phyloP scores from a whole-genome alignment of 1,139 yeast genomes.

The Taphrina populina region DNA sequence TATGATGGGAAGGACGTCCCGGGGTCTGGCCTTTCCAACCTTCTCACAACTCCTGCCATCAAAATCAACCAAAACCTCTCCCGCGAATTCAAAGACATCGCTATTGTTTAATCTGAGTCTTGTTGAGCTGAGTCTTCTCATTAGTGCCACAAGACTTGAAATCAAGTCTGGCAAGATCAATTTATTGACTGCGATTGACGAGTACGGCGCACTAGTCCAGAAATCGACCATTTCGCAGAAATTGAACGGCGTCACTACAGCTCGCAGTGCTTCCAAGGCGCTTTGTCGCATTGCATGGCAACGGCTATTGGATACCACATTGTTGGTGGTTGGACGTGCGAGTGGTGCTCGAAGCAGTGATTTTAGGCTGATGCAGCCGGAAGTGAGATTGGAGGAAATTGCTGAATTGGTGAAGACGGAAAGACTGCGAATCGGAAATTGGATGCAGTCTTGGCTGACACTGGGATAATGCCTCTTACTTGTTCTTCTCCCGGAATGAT shows the following conservation, averaged over 20 bases:
- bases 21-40: constrained; percentile 4
- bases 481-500: constrained; percentile 5
- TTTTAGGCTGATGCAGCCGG: constrained; percentile 1
- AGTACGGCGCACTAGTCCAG: constrained; percentile 52
- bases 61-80: background rate
- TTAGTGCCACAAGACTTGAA: constrained; percentile 71
- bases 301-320: constrained; percentile 17
- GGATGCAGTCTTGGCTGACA: constrained; percentile 17
- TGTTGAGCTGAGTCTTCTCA: constrained; percentile 48
- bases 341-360: constrained; percentile 26
- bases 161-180: constrained; percentile 53
- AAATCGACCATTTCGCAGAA: constrained; percentile 26
- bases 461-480: background rate
- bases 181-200: constrained; percentile 74
- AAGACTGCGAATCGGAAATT: background rate
- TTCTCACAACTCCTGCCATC: constrained; percentile 1
- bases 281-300: constrained; percentile 17
- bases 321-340: constrained; percentile 35
- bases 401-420: constrained; percentile 1
- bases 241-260: constrained; percentile 11
- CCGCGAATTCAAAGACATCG: constrained; percentile 12
- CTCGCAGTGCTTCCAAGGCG: constrained; percentile 2
- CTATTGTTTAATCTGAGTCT: constrained; percentile 36
- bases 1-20: constrained; percentile 7
- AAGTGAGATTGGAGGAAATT: background rate